phyloP scores from a whole-genome alignment of 1,284 basidiomycete species.

The Papiliotrema flavescens region DNA sequence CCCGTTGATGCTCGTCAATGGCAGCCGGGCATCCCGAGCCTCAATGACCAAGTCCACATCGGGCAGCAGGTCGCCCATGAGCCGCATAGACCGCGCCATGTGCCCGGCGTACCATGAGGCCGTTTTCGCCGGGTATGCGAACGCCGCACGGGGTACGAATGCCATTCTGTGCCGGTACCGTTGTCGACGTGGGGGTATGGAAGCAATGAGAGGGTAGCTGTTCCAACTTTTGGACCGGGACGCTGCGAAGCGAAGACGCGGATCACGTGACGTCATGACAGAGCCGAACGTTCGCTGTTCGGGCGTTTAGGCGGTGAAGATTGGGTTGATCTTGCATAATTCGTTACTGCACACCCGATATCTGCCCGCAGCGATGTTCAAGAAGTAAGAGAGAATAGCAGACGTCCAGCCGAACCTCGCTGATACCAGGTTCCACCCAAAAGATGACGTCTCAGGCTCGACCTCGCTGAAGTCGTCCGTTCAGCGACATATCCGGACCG shows the following conservation, averaged over 20 bases:
- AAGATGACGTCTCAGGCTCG: constrained; percentile 84
- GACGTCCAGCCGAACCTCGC: not conserved
- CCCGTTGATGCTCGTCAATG: constrained; percentile 88
- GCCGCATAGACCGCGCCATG: constrained; percentile 83
- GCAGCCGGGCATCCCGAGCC: constrained; percentile 86
- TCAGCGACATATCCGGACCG: constrained; percentile 80
- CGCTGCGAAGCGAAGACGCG: too few species aligned
- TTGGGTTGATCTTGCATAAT: not conserved
- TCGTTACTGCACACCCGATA: not conserved
- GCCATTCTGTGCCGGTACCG: constrained; percentile 15
- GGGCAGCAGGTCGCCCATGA: constrained; percentile 70
- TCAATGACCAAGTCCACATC: constrained; percentile 90
- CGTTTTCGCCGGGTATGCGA: constrained; percentile 53
- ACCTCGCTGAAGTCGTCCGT: constrained; percentile 95
- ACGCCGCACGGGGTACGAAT: constrained; percentile 44
- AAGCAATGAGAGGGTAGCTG: not conserved
- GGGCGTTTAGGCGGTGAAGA: not conserved
- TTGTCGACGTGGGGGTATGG: not conserved
- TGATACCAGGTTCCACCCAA: constrained; percentile 67
- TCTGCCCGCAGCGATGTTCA: constrained; percentile 32
- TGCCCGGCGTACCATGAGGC: constrained; percentile 97
- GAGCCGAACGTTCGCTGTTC: not conserved
- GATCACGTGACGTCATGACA: not conserved
- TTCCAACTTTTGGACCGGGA: not conserved
- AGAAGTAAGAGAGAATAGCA: constrained; percentile 33